Evolutionary conservation across 352 stramenopile genomes (phyloP), one percentile per base, ranked within the genome.

Genomic region (Elongisporangium undulatum): DNA sequence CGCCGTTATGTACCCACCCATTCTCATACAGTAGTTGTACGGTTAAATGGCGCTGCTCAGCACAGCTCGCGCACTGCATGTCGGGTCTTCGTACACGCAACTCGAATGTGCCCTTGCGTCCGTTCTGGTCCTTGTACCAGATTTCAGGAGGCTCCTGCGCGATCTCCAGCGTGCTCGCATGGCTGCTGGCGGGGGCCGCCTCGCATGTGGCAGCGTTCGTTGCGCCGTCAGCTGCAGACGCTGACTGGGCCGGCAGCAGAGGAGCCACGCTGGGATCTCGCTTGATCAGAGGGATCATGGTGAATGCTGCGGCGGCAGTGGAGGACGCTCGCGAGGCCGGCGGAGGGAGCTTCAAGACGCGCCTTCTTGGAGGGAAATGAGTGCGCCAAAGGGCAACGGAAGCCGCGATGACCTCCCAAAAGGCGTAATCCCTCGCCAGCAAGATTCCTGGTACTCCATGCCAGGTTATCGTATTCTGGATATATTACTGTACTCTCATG

Each of bases 81-180:
- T 58, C 22, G 0, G 71, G 55, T 10, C 79, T 65, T 21, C 68
- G 63, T 48, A 92, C 69, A 3, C 55, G 59, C 5, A 92, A 19
- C 10, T 83, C 67, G 56, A 90, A 92, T 38, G 80, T 92, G 20
- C 79, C 83, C 58, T 89, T 90, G 48, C 82, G 79, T 1, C 82
- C 82, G 52, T 79, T 87, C 68, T 92, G 82, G 63, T 92, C 82
- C 61, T 92, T 92, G 68, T 90, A 92, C 79, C 80, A 92, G 29
- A 67, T 82, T 38, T 68, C 57, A 0, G 82, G 82, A 41, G 82
- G 82, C 56, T 92, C 79, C 64, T 79, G 68, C 24, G 66, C 66
- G 53, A 92, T 75, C 61, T 79, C 71, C 6, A 91, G 61, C 53
- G 68, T 61, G 17, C 63, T 70, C 41, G 82, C 64, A 34, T 34